Conservation (phyloP, 2,329 filamentous ascomycete genomes). For the Aureobasidium subglaciale region DNA sequence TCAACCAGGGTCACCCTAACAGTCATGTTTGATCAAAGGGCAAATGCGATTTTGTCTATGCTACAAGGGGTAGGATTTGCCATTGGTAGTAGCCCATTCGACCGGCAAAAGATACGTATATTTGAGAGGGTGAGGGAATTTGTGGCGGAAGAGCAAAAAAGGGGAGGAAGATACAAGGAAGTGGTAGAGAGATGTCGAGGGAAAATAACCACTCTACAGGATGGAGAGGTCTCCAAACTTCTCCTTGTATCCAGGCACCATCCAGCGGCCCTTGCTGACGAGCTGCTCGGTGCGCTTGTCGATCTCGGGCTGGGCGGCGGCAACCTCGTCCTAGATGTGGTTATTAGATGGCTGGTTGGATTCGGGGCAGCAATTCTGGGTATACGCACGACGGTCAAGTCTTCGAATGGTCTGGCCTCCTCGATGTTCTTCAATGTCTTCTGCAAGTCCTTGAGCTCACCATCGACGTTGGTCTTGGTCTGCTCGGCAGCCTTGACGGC, state of each 20-base stretch:
- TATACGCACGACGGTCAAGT: conserved; percentile 87
- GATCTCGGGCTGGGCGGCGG: conserved; percentile 88
- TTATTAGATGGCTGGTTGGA: not conserved
- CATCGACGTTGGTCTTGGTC: conserved; percentile 92
- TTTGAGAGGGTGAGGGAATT: not conserved
- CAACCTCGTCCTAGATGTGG: conserved; percentile 73
- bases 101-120: conserved; percentile 8
- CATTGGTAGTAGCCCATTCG: conserved; percentile 8
- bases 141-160: conserved; percentile 3
- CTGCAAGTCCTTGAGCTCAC: conserved; percentile 87
- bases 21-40: conserved; percentile 12
- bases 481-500: conserved; percentile 94
- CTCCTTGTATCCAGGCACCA: conserved; percentile 99
- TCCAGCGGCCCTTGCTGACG: conserved; percentile 96
- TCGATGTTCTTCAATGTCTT: conserved; percentile 97
- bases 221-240: conserved; percentile 97
- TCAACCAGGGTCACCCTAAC: too few species aligned
- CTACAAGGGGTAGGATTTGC: conserved; percentile 12
- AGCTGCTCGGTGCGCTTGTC: conserved; percentile 93
- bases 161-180: conserved; percentile 9
- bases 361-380: not conserved
- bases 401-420: conserved; percentile 88
- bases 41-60: conserved; percentile 15
- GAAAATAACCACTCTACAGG: conserved; percentile 60
- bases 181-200: not conserved